Evolutionary conservation across 441 rosid genomes (phyloP), one percentile per base, ranked within the genome.

Genomic region (Jatropha multifida): DNA sequence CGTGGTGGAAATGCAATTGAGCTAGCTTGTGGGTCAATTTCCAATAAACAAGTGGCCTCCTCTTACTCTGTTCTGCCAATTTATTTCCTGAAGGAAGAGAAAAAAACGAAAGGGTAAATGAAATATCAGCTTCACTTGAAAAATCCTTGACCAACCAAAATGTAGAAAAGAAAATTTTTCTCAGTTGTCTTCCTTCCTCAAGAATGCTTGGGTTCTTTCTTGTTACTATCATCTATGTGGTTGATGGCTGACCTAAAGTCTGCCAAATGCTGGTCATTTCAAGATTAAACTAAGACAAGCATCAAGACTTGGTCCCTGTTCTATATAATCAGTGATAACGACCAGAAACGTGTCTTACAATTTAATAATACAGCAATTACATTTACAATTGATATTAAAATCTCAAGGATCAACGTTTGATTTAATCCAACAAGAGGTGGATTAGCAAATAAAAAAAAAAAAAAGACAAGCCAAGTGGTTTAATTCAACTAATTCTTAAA

Each of bases 21-120:
- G 48, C 49, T 4, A 65, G 52, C 14, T 65, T 65, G 32, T 10
- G 32, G 20, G 69, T 65, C 69, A 65, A 12, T 65, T 65, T 65
- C 49, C 69, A 65, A n/a, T n/a, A 65, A 61, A 11, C 7, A 49
- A 40, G 4, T n/a, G 7, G 48, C 7, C 42, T 1, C 32, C 32
- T 32, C 0, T 32, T 32, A 44, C 32, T 2, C 65, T 27, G 5
- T 10, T 11, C 27, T 11, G 5, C 20, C 20, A 27, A 42, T 23
- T 7, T 9, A 59, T 20, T 44, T 11, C 2, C 32, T 32, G 2
- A 2, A 0, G 32, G 2, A 32, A 32, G 32, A 32, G 32, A 32
- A 32, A 32, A 23, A 32, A 32, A 32, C 32, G 8, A 52, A 52
- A 11, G 15, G 15, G 52, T 1, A 17, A 52, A 52, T 17, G 18